phyloP scores from a whole-genome alignment of 2,329 filamentous ascomycete genomes.

The Aureobasidium mangrovei region DNA sequence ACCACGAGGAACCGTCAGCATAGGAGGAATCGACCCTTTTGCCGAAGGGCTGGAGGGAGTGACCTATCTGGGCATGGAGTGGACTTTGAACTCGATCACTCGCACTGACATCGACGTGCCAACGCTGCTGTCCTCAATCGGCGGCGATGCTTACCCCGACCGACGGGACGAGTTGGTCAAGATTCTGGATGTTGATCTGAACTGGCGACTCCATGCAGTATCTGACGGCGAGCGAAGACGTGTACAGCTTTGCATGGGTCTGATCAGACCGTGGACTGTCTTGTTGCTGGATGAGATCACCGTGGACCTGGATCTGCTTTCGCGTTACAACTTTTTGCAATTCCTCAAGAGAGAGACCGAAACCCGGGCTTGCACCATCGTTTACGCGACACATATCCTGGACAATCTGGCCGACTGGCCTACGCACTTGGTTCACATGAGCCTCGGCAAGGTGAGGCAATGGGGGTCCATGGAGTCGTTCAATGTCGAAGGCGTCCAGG shows the following conservation, averaged over 20 bases:
- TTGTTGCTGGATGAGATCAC: slow-evolving; percentile 93
- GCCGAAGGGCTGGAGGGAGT: slow-evolving; percentile 83
- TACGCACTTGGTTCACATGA: slow-evolving; percentile 93
- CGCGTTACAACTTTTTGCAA: slow-evolving; percentile 70
- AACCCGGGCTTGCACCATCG: slow-evolving; percentile 72
- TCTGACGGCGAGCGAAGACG: slow-evolving; percentile 84
- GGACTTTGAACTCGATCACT: slow-evolving; percentile 95
- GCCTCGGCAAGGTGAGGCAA: slow-evolving; percentile 76
- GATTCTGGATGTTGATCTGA: slow-evolving; percentile 84
- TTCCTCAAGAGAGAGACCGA: slow-evolving; percentile 87
- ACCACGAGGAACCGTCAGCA: slow-evolving; percentile 61
- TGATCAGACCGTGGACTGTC: slow-evolving; percentile 84
- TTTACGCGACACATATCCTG: slow-evolving; percentile 95
- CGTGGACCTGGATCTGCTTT: slow-evolving; percentile 86
- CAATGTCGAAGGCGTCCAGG: slow-evolving; percentile 45
- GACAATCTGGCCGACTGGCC: slow-evolving; percentile 95
- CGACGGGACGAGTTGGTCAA: slow-evolving; percentile 77
- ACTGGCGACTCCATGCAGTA: slow-evolving; percentile 94
- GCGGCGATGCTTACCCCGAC: slow-evolving; percentile 71
- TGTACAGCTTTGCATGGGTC: slow-evolving; percentile 92
- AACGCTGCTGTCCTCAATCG: slow-evolving; percentile 76
- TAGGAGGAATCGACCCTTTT: slow-evolving; percentile 86
- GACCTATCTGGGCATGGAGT: slow-evolving; percentile 93
- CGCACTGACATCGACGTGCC: slow-evolving; percentile 87
- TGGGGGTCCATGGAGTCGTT: slow-evolving; percentile 69